These are phyloP conservation scores for Pythium utonaiense DNA, from an alignment of 352 stramenopile genomes.

Conservation along the genomic window DNA sequence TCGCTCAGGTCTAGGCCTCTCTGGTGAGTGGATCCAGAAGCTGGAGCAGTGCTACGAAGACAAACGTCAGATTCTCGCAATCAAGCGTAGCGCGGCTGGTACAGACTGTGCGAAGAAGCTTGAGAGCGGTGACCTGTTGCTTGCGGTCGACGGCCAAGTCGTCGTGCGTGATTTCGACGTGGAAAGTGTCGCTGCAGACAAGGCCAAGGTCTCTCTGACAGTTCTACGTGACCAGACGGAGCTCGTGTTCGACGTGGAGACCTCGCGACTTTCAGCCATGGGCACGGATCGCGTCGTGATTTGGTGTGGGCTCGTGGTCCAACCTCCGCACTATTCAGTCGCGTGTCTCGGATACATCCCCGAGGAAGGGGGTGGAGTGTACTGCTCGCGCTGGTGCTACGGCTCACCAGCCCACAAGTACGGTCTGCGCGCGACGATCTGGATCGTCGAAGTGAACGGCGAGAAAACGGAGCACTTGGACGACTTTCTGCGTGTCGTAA, in stretches of 20 bases:
- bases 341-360: conserved; percentile 83
- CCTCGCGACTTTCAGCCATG: conserved; percentile 62
- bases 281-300: conserved; percentile 88
- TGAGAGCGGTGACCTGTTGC: conserved; percentile 76
- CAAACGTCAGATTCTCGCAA: conserved; percentile 84
- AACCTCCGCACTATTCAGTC: conserved; percentile 86
- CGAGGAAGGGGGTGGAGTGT: conserved; percentile 80
- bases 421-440: conserved; percentile 85
- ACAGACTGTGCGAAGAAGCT: conserved; percentile 66
- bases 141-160: conserved; percentile 76
- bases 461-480: conserved; percentile 76
- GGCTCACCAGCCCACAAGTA: conserved; percentile 91
- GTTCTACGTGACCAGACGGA: conserved; percentile 78
- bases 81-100: conserved; percentile 74
- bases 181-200: conserved; percentile 51
- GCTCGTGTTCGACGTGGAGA: conserved; percentile 54
- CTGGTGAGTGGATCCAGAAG: conserved; percentile 81
- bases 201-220: conserved; percentile 51
- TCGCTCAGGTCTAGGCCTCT: conserved; percentile 76
- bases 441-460: conserved; percentile 90
- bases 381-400: conserved; percentile 90
- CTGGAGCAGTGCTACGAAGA: conserved; percentile 73
- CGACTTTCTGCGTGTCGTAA: conserved; percentile 81
- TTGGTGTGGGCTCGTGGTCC: conserved; percentile 91
- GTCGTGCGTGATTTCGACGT: conserved; percentile 81